Evolutionary conservation across 2,329 filamentous ascomycete genomes (phyloP), one percentile per base, ranked within the genome.

Genomic region (Pseudopithomyces maydicus): DNA sequence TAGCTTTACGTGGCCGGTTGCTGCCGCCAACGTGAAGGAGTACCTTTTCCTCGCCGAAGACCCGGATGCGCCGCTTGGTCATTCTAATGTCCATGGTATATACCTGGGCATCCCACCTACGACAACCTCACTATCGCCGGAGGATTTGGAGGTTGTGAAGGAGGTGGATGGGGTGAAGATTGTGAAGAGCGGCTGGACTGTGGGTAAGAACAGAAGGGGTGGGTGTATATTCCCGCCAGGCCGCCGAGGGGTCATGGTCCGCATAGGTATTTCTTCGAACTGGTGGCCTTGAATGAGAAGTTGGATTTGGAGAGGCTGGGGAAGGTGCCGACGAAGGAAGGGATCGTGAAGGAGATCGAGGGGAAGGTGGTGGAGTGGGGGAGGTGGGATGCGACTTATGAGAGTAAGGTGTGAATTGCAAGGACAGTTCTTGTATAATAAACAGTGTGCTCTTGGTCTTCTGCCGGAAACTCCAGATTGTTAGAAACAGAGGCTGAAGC

Each of bases 321-420:
- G 19, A 63, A 71, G 1, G 68, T 74, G 55, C 76, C 78, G 10
- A 80, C 75, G 1, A 77, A 74, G 45, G 77, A 80, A 36, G 78
- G 81, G 52, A 66, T 85, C 17, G 71, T 68, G 5, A 67, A 73
- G 14, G 77, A 74, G 32, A 78, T 84, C 36, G 61, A 78, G 7
- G 81, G 79, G 1, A 84, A 82, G 63, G 74, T 85, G 12, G 62
- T 81, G 7, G 78, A 73, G 2, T 85, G 82, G 82, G 83, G 82
- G 0, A 64, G 72, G 49, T 84, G 81, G 80, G 69, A 77, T 49
- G 81, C 78, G 2, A 67, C 73, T 20, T 81, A 75, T 60, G 80
- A 83, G 69, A 76, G 78, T 41, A 74, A 68, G 44, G 78, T 77
- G 73, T 32, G 57, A 26, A 12, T 12, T 44, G 12, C 3, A 6